Evolutionary conservation across 176 grass and related monocot species (phyloP), one percentile per base, ranked within the genome.

Genomic region (Poa pratensis): DNA sequence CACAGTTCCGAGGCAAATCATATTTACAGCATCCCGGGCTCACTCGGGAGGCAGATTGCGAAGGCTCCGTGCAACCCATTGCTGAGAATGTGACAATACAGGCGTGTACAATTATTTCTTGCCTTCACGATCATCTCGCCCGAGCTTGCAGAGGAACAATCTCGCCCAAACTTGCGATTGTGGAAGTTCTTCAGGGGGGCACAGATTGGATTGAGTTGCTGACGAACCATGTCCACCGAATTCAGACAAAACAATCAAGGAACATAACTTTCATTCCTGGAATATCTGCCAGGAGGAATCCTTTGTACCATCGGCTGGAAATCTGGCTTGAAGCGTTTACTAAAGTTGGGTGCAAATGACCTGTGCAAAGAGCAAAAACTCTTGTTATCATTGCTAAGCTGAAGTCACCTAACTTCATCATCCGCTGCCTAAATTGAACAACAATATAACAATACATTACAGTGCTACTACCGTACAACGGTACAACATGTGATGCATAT

Each of bases 251-350:
- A 75, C 39, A 9, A 67, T 87, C 85, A 87, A 69, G 84, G 81
- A 62, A 87, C 64, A 20, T 28, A 50, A 24, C 28, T 20, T 71
- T 69, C 37, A n/a, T 69, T 59, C 81, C 80, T 87, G 69, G 68
- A 90, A 30, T 85, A 88, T 85, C 90, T 77, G 49, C 82, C 71
- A 40, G 86, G 81, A 57, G 77, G 82, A 78, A 91, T 51, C 28
- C 86, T 91, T 69, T 88, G 82, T 28, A 82, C 32, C 22, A 22
- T 9, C 20, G 39, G 77, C 18, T 79, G 40, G 78, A 82, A 91
- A 82, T 91, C 86, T 83, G 82, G 55, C 64, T 82, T 91, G 43
- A 82, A 88, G 26, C 82, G 82, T 37, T 91, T 90, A 40, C 51
- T 88, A 49, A 63, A 77, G 73, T 76, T 88, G 34, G 82, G 40